Evolutionary conservation across 495 filamentous ascomycete genomes (phyloP), one percentile per base, ranked within the genome.

Genomic region (Annulohypoxylon moriforme): DNA sequence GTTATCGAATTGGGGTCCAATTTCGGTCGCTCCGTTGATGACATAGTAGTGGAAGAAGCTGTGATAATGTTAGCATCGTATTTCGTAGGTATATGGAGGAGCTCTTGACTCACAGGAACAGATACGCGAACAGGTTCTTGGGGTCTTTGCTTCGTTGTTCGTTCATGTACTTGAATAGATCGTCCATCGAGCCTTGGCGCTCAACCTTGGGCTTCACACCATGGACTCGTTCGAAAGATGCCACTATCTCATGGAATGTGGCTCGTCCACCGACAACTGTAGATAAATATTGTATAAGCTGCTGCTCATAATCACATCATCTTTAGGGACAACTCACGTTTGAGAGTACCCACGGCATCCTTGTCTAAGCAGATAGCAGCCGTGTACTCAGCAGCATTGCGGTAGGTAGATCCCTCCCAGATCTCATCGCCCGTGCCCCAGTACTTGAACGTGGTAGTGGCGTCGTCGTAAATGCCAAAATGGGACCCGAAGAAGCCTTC

Each of bases 391-490:
- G 81, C 81, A 8, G 79, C 73, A 57, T 79, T 76, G 14, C 58
- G 66, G 63, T 81, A 81, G 0, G 69, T 79, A 1, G 79, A 81
- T 0, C 53, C 67, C 53, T 83, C 81, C 71, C 68, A 77, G 18
- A 72, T 40, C 69, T 83, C 80, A 46, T 79, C 69, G 4, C 80
- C 81, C 4, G 71, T 76, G 11, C 80, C 80, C 69, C 71, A 81
- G 60, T 75, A 80, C 27, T 60, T 69, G 55, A 82, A 69, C 14
- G 53, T 71, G 11, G 64, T 47, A 8, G 69, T 64, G 5, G 64
- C 64, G 6, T 58, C 40, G 49, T 81, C 68, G 27, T 59, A 77
- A 18, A 74, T 60, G 6, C 69, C 63, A 24, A 76, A 72, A n/a
- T 57, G 68, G 0, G 67, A 61, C 13, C 49, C 56, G 10, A 76